Evolutionary conservation across 805 yeast species (phyloP).

Genomic region (Candida patagonica): DNA sequence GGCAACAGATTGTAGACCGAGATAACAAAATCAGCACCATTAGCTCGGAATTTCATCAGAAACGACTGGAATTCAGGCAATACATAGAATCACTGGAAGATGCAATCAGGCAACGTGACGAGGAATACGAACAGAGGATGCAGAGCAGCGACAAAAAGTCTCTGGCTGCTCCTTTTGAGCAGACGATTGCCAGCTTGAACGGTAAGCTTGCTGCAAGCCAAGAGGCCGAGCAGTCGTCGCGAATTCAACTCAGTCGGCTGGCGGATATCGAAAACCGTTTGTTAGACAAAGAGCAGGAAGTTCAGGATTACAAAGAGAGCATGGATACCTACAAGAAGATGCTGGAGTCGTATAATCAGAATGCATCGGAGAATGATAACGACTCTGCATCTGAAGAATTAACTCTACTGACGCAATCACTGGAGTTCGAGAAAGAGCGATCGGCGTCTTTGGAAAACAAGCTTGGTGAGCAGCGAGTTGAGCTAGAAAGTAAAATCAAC

Average conservation of each 20-base stretch:
- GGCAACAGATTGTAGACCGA: conserved; percentile 19
- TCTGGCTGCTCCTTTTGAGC: conserved; percentile 19
- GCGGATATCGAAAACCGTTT: conserved; percentile 30
- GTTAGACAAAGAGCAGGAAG: conserved; percentile 24
- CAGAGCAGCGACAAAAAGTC: conserved; percentile 18
- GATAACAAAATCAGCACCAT: conserved; percentile 22
- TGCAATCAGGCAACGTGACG: conserved; percentile 21
- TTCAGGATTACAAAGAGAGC: conserved; percentile 13
- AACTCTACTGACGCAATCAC: neutral
- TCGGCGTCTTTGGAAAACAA: neutral
- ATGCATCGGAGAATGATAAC: neutral
- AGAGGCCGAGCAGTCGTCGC: conserved; percentile 22
- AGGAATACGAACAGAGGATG: conserved; percentile 19
- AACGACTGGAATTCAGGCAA: conserved; percentile 26
- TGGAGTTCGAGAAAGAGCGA: neutral
- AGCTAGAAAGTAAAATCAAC: conserved; percentile 5
- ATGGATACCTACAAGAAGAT: conserved; percentile 12
- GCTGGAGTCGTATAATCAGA: conserved; percentile 3
- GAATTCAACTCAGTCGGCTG: conserved; percentile 25
- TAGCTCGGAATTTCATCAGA: conserved; percentile 22
- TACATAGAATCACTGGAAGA: conserved; percentile 22
- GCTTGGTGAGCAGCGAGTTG: neutral
- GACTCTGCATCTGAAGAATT: neutral
- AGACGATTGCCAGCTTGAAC: conserved; percentile 19
- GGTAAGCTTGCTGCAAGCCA: conserved; percentile 17